Base-by-base conservation (phyloP, 2,329 filamentous ascomycete genomes). In the Apiospora pterosperma region DNA sequence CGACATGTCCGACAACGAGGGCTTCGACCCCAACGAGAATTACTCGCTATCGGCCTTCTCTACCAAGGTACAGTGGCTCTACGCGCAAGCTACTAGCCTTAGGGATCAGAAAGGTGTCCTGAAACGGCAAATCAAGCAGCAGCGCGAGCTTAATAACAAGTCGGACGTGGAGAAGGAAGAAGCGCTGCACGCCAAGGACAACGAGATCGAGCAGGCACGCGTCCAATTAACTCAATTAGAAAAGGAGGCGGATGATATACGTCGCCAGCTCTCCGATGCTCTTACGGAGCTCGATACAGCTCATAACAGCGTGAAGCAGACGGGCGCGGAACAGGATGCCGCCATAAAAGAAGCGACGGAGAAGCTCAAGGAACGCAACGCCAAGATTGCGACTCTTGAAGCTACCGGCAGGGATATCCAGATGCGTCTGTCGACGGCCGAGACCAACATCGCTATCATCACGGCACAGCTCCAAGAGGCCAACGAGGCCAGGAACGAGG, bases 91-190 rank as follows among this genome's bases (percentile, higher is more conserved):
- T n/a, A 90, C 89, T 21, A 87, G 87, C 23, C 81, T 97, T 39
- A 90, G 92, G 67, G 92, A 97, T 71, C 94, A 98, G 75, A 96
- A 97, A 75, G 88, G 88, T 60, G 94, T 97, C 25, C 84, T 98
- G 10, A 91, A 95, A 72, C 88, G 93, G 52, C 94, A 98, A 76
- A 95, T 97, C 72, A 95, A 97, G 79, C 94, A 98, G 75, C 95
- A 98, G 78, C 91, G 94, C 65, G 93, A 97, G 73, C 85, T 97
- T 64, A 97, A 97, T 78, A 93, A 85, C 80, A 94, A 94, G 73
- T 93, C 92, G 1, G 93, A 97, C 69, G 83, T 86, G 23, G 85
- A 89, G 66, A 88, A 89, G 72, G 89, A 91, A 70, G 84, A 84
- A 44, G 86, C 91, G 67, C 76, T 92, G n/a, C 80, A 84, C 28